Base-by-base conservation (phyloP, 495 filamentous ascomycete genomes). In the Xylaria scruposa region DNA sequence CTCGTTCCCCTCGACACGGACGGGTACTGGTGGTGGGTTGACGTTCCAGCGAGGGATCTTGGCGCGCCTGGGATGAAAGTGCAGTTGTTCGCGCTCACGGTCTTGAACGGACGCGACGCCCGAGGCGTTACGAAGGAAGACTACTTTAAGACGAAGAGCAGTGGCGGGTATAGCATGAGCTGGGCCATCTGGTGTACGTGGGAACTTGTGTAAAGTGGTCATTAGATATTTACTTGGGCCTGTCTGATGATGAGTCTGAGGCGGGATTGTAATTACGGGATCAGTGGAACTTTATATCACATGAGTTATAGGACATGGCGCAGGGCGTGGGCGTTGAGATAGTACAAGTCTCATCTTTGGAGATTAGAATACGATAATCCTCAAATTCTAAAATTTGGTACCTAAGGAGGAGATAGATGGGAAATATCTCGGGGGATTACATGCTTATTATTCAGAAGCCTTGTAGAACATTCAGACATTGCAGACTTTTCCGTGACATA, bases 21-120 rank as follows among this genome's bases (percentile, higher is more conserved):
- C 81, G 94, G 85, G 71, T 87, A 81, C 38, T 87, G 90, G 77
- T 95, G 90, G 89, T 97, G 92, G 86, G 78, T 88, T 3, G 94
- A 97, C 81, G 85, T 97, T 1, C 80, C 82, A 5, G 85, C 88
- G 21, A 79, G 83, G 47, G 86, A 90, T 69, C 78, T 97, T 38
- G 94, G 94, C 1, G 82, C 82, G 1, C 85, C 88, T 13, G 94
- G 94, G 0, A 88, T 93, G 82, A 89, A 84, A 63, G 80, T 94
- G 1, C 83, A 81, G 63, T 72, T 93, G 42, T 89, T 84, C 64
- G 89, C 88, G 5, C 83, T 97, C 61, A 90, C 87, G 12, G 89
- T 83, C 33, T 82, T 93, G 0, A 87, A 91, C 73, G 88, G 88
- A 0, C 80, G 82, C 71, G 90, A 92, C 78, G 91, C 85, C 17